Evolutionary conservation across 139 green algal genomes (phyloP).

Genomic region (Tetradesmus lagerheimii): DNA sequence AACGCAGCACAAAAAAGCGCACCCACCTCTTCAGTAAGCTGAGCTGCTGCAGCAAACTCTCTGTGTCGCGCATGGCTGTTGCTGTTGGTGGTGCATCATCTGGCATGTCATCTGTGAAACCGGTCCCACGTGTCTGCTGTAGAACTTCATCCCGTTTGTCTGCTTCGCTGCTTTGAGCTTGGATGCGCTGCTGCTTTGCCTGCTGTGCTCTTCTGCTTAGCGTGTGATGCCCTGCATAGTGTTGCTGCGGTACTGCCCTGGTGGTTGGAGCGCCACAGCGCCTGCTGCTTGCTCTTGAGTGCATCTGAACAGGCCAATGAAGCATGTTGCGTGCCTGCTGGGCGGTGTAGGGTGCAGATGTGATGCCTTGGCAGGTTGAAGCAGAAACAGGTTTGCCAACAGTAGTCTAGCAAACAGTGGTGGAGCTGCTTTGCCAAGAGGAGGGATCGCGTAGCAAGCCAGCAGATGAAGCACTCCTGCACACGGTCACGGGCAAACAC

Average conservation of each 20-base stretch:
- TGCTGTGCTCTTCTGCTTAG: background rate
- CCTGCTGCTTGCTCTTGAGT: background rate
- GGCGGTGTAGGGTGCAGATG: background rate
- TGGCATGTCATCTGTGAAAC: background rate
- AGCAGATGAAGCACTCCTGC: background rate
- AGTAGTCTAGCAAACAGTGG: background rate
- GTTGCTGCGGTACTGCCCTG: background rate
- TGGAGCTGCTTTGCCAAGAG: background rate
- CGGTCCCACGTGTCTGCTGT: background rate
- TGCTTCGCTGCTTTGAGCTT: background rate
- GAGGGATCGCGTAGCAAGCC: background rate
- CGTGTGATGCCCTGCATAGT: background rate
- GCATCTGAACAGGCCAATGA: background rate
- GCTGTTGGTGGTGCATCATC: background rate
- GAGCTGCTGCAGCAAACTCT: conserved; percentile 13
- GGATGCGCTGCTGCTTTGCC: background rate
- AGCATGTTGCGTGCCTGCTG: background rate
- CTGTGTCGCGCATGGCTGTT: background rate
- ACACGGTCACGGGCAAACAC: too few relatives aligned
- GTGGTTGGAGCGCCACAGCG: background rate
- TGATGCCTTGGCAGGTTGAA: background rate
- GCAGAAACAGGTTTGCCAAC: background rate
- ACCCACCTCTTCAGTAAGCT: background rate
- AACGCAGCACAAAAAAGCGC: background rate
- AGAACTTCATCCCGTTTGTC: background rate